Percentiles rank a stretch among this genome's conserved stretches.
phyloP scores from a whole-genome alignment of 2,329 filamentous ascomycete genomes.

The Xylariaceae sp. region DNA sequence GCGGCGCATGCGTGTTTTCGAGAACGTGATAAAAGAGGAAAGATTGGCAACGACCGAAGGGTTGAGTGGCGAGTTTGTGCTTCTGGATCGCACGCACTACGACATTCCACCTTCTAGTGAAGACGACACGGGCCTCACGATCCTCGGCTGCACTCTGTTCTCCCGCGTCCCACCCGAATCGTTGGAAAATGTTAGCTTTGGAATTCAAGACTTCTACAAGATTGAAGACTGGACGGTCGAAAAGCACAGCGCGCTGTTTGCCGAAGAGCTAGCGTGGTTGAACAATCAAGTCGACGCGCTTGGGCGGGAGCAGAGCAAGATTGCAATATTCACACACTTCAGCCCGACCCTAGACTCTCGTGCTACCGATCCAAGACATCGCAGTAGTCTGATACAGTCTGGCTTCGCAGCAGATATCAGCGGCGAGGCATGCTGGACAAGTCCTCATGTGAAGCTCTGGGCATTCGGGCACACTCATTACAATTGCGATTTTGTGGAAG shows the following conservation, averaged over 20 bases:
- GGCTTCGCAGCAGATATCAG: constrained; percentile 42
- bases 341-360: constrained; percentile 37
- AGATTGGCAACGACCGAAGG: background rate
- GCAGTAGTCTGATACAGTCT: constrained; percentile 25
- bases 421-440: constrained; percentile 35
- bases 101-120: constrained; percentile 19
- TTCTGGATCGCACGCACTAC: constrained; percentile 36
- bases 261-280: constrained; percentile 42
- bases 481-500: constrained; percentile 40
- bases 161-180: constrained; percentile 43
- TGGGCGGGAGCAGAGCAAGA: constrained; percentile 20
- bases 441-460: constrained; percentile 39
- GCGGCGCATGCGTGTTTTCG: constrained; percentile 31
- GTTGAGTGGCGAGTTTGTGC: constrained; percentile 37
- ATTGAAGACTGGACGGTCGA: constrained; percentile 41
- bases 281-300: constrained; percentile 35
- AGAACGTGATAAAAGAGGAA: constrained; percentile 26
- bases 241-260: constrained; percentile 37
- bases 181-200: constrained; percentile 37
- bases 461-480: constrained; percentile 50
- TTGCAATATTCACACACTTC: constrained; percentile 44
- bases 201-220: constrained; percentile 52
- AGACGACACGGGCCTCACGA: constrained; percentile 25
- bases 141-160: constrained; percentile 50
- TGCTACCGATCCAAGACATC: constrained; percentile 35